Base-by-base conservation (phyloP, 2,329 filamentous ascomycete genomes). In the Scedosporium dehoogii region DNA sequence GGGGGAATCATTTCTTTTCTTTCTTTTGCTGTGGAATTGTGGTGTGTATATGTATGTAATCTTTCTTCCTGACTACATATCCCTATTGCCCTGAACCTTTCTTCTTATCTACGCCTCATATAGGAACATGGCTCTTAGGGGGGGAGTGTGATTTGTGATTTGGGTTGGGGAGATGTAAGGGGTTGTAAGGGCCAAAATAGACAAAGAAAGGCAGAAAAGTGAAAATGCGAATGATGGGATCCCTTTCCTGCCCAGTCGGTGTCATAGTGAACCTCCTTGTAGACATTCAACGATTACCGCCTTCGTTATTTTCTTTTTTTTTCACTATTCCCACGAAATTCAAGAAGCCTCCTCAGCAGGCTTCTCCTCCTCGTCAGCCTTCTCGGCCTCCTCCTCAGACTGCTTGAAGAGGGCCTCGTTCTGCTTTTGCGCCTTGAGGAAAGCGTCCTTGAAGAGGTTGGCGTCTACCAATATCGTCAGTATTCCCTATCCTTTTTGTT, bases 391-490 rank as follows among this genome's bases (percentile, higher is more conserved):
- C 12, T 57, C 53, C 61, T 69, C 70, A 33, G 70, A 70, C 74
- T 83, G 79, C 68, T 78, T 79, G 80, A 97, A 96, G 63, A 96
- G 81, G 68, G 84, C 85, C 82, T 94, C 92, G 78, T 97, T 99
- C 75, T 96, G 92, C 80, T 93, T 87, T 81, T 97, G 92, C 62
- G 94, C 93, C 83, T 96, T 92, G 80, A 96, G 86, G 81, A 97
- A 97, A 63, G 91, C 88, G 68, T 97, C 93, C 84, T 97, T 97
- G 86, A 99, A 97, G 65, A 86, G 81, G 77, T 97, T 96, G 81
- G 94, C 94, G 73, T 97, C 92, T 96, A 67, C 18, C 59, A 46
- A 16, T 14, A 27, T 67, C 14, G 69, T 76, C 68, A 73, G 71
- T 63, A 64, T 67, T 27, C 69, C 59, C 53, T 55, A 59, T 33